Evolutionary conservation across 371 early-diverging fungal genomes (phyloP).

Genomic region (Chytridiales sp.): DNA sequence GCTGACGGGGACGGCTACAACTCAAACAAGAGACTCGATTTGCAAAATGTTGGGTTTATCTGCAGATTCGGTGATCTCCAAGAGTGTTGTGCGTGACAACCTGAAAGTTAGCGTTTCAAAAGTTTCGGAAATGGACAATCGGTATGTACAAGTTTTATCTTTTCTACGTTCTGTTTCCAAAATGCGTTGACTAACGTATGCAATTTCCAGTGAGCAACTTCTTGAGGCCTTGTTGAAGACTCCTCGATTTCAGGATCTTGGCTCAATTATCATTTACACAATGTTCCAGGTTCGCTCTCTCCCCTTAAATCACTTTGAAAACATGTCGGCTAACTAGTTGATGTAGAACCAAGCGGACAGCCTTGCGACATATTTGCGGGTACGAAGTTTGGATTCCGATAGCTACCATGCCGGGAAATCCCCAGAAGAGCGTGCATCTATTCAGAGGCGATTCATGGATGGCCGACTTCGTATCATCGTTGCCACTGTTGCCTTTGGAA

Average conservation of each 20-base stretch:
- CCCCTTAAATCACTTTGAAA: no score
- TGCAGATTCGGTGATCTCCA: constrained; percentile 45
- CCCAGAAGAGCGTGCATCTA: constrained; percentile 57
- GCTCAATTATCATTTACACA: constrained; percentile 64
- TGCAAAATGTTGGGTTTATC: constrained; percentile 55
- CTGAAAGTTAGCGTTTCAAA: constrained; percentile 49
- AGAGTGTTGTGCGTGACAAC: constrained; percentile 53
- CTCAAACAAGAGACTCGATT: constrained; percentile 51
- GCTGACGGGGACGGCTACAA: constrained; percentile 80
- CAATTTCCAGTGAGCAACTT: constrained; percentile 35
- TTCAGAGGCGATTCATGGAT: constrained; percentile 63
- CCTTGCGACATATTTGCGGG: constrained; percentile 59
- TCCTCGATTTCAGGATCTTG: constrained; percentile 43
- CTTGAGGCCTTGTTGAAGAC: constrained; percentile 51
- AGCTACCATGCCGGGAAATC: constrained; percentile 80
- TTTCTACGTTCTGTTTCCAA: neutral
- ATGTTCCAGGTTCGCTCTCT: constrained; percentile 52
- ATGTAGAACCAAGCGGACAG: constrained; percentile 60
- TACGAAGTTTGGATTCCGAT: constrained; percentile 62
- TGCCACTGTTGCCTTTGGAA: constrained; percentile 83
- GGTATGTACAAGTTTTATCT: constrained; percentile 10
- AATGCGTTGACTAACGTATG: neutral
- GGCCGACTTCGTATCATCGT: constrained; percentile 66
- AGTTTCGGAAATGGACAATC: constrained; percentile 26
- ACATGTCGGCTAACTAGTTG: no score